Percentiles rank a stretch among this genome's conserved stretches.
These are phyloP conservation scores for Micractinium conductrix DNA, from an alignment of 139 green algal species.

Conservation along the genomic window DNA sequence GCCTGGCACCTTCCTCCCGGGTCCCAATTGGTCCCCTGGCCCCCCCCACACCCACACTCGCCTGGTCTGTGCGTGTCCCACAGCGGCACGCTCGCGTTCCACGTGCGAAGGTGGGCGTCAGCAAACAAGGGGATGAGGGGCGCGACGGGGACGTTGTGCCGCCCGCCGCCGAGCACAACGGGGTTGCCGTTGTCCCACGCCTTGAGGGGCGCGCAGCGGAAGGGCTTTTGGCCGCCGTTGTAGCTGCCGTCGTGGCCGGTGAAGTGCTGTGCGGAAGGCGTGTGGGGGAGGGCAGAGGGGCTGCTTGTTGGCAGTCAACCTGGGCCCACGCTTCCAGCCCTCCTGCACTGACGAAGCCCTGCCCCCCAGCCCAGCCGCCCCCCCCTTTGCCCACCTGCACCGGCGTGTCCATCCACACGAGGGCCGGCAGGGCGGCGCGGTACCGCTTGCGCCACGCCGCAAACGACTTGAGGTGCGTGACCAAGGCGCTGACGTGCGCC, in stretches of 20 bases:
- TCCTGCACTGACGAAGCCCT: neutral
- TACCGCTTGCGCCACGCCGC: neutral
- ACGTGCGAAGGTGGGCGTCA: neutral
- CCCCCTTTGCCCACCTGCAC: neutral
- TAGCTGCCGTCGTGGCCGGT: neutral
- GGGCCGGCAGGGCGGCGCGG: neutral
- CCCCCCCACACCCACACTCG: too few species aligned
- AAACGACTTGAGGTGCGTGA: neutral
- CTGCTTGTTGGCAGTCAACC: neutral
- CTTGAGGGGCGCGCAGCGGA: neutral
- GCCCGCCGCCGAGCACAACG: neutral
- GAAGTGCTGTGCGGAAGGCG: slow-evolving; percentile 18
- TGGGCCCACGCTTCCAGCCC: neutral
- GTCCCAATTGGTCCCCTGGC: too few species aligned
- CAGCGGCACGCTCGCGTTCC: neutral
- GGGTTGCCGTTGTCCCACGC: neutral
- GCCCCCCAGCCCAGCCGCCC: neutral
- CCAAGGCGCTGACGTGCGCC: neutral
- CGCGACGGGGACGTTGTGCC: neutral
- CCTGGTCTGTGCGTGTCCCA: neutral
- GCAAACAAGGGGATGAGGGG: neutral
- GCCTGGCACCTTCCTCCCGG: too few species aligned
- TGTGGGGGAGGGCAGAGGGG: too few species aligned
- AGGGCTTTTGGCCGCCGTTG: slow-evolving; percentile 11
- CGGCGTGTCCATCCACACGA: slow-evolving; percentile 39